Percentiles rank a stretch among this genome's conserved stretches.
Conservation (phyloP, 2,329 filamentous ascomycete species). For the Nigrospora osmanthi region DNA sequence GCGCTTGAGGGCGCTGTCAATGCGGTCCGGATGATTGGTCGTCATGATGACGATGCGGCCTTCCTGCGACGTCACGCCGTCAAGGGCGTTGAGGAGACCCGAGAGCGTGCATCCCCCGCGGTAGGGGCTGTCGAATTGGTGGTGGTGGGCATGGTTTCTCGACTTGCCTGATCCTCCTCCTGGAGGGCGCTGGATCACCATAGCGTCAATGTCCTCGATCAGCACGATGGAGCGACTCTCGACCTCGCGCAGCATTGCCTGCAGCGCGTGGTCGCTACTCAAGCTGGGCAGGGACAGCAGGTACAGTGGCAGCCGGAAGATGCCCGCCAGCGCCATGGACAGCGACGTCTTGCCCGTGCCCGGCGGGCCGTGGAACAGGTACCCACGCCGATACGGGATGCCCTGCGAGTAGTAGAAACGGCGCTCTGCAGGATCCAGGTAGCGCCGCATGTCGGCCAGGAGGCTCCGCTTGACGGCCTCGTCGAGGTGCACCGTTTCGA, state of each 20-base stretch:
- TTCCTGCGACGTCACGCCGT: conserved; percentile 83
- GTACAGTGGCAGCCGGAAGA: conserved; percentile 28
- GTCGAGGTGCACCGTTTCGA: conserved; percentile 3
- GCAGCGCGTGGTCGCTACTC: conserved; percentile 65
- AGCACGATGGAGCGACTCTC: conserved; percentile 71
- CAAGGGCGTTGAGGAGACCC: conserved; percentile 76
- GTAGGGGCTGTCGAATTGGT: conserved; percentile 55
- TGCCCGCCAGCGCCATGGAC: conserved; percentile 25
- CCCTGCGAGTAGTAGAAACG: background rate
- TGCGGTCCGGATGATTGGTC: conserved; percentile 80
- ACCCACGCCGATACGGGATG: conserved; percentile 2
- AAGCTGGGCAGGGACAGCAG: conserved; percentile 25
- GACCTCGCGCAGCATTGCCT: conserved; percentile 75
- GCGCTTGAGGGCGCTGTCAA: conserved; percentile 79
- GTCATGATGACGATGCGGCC: conserved; percentile 86
- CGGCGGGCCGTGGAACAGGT: conserved; percentile 2
- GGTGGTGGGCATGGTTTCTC: background rate
- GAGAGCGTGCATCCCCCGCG: conserved; percentile 62
- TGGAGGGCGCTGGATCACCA: conserved; percentile 62
- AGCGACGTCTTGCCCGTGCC: conserved; percentile 16
- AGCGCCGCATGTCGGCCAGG: conserved; percentile 1
- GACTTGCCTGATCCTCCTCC: background rate
- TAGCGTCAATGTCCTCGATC: conserved; percentile 83
- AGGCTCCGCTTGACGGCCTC: background rate
- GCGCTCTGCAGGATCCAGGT: background rate